phyloP scores from a whole-genome alignment of 352 stramenopile species.

The Halophytophthora polymorphica region DNA sequence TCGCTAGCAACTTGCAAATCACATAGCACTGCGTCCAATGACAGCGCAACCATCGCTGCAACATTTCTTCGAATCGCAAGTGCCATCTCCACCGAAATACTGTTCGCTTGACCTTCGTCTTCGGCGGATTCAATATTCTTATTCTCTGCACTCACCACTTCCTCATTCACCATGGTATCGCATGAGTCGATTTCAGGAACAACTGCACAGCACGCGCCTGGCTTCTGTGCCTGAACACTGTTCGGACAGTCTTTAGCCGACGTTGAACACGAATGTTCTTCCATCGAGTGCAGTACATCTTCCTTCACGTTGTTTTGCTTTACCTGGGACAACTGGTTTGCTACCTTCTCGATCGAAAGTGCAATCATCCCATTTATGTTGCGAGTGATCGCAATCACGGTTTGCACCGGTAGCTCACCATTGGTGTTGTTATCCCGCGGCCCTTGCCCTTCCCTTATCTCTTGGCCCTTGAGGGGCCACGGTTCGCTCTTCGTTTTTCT shows the following conservation, averaged over 20 bases:
- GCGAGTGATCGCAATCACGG: conserved; percentile 35
- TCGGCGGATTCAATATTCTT: neutral
- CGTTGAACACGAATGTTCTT: neutral
- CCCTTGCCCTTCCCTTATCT: neutral
- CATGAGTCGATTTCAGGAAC: no score
- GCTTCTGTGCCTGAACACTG: no score
- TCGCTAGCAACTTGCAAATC: conserved; percentile 14
- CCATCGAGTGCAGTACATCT: neutral
- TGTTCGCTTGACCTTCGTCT: neutral
- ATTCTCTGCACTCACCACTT: no score
- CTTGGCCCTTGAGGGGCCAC: conserved; percentile 1
- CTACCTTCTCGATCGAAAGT: conserved; percentile 32
- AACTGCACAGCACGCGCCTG: no score
- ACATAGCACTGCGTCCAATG: conserved; percentile 25
- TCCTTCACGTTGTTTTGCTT: conserved; percentile 1
- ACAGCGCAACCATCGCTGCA: conserved; percentile 26
- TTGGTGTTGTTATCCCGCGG: conserved; percentile 13
- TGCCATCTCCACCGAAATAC: conserved; percentile 14
- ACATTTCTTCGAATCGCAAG: conserved; percentile 28
- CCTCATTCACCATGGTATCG: no score
- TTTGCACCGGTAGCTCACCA: conserved; percentile 27
- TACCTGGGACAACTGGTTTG: conserved; percentile 7
- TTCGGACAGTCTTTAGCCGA: no score
- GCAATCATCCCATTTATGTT: conserved; percentile 39
- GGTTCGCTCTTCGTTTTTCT: conserved; percentile 6